These are phyloP conservation scores for Colletotrichum lentis DNA, from an alignment of 2,329 filamentous ascomycete genomes.

Conservation along the genomic window DNA sequence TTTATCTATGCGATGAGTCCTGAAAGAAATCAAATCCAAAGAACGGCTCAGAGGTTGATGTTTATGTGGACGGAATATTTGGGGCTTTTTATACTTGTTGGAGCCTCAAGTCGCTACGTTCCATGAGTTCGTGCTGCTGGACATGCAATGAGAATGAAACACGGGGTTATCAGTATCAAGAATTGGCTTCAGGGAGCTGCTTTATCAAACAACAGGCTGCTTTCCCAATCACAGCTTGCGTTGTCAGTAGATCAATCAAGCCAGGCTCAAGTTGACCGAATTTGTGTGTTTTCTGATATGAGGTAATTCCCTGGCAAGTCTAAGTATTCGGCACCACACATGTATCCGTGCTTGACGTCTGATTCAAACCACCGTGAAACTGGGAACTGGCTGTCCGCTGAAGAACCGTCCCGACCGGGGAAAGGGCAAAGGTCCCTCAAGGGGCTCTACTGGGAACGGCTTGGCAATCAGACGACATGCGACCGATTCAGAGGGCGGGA, in stretches of 20 bases:
- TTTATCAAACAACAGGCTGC: not conserved
- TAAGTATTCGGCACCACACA: not conserved
- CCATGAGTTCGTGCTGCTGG: not conserved
- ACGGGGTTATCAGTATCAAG: conserved; percentile 1
- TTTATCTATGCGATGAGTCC: not conserved
- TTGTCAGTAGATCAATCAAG: not conserved
- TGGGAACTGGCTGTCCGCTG: conserved; percentile 18
- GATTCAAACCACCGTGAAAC: not conserved
- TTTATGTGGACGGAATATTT: not conserved
- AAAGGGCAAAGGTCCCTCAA: conserved; percentile 22
- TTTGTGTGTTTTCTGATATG: not conserved
- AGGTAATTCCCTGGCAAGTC: not conserved
- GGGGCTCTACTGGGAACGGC: not conserved
- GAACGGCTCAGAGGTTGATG: not conserved
- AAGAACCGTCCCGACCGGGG: conserved; percentile 27
- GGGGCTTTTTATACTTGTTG: not conserved
- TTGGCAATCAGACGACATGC: not conserved
- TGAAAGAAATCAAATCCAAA: not conserved
- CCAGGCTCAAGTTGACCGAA: not conserved
- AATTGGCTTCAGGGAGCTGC: not conserved
- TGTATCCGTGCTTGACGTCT: not conserved
- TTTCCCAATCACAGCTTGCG: not conserved
- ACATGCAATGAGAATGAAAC: conserved; percentile 4
- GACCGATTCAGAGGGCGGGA: not conserved
- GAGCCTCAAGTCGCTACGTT: not conserved